Conservation (phyloP, 2,329 filamentous ascomycete genomes). For the Xylariaceae sp. region DNA sequence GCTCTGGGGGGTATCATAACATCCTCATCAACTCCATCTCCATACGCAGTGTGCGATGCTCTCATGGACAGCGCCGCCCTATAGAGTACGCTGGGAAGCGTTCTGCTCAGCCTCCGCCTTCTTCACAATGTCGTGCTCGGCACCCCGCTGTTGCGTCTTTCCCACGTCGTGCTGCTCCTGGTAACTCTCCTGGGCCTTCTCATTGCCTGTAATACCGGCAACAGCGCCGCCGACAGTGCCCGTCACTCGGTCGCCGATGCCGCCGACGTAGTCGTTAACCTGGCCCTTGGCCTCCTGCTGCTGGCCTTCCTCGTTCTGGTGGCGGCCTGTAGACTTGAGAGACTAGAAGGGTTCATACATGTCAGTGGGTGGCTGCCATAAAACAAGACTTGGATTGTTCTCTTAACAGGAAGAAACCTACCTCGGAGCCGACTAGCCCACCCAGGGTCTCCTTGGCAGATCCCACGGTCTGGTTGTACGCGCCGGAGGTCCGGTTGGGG, state of each 20-base stretch:
- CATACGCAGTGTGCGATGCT: too few relatives aligned
- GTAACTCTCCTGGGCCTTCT: constrained; percentile 57
- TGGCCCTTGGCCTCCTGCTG: constrained; percentile 79
- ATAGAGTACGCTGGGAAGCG: constrained; percentile 15
- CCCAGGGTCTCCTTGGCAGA: constrained; percentile 78
- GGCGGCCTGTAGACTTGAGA: constrained; percentile 66
- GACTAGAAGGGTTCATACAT: constrained; percentile 38
- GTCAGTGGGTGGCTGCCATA: background rate
- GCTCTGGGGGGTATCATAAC: constrained; percentile 12
- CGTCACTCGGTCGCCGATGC: constrained; percentile 59
- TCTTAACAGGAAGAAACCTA: constrained; percentile 27
- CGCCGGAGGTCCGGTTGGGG: constrained; percentile 63
- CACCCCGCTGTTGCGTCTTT: constrained; percentile 78
- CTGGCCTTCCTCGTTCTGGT: constrained; percentile 77
- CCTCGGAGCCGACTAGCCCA: constrained; percentile 67
- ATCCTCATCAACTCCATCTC: too few relatives aligned
- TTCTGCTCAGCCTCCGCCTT: constrained; percentile 46
- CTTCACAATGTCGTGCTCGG: constrained; percentile 75
- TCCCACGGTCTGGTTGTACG: constrained; percentile 86
- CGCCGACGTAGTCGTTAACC: constrained; percentile 65
- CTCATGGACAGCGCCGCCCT: constrained; percentile 6
- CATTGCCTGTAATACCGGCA: constrained; percentile 68
- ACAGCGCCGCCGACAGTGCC: constrained; percentile 68
- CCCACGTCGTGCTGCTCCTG: constrained; percentile 70
- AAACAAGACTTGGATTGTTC: background rate